phyloP scores from a whole-genome alignment of 2,329 filamentous ascomycete genomes.

The Epichloe scottii region DNA sequence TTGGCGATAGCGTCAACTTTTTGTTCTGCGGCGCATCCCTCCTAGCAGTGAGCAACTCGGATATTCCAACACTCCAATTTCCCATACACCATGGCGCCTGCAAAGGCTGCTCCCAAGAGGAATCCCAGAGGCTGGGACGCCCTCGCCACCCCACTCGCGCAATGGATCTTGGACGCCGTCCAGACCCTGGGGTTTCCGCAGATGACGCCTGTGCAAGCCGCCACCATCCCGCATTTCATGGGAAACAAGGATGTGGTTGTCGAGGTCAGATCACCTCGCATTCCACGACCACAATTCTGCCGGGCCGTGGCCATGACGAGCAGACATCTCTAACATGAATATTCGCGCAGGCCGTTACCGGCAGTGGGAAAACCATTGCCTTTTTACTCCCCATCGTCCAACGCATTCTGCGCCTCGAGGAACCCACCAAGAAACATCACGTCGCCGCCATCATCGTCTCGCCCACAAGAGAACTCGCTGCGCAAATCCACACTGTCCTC shows the following conservation, averaged over 20 bases:
- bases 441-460: constrained; percentile 85
- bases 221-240: constrained; percentile 77
- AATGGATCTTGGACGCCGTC: constrained; percentile 78
- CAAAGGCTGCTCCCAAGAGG: constrained; percentile 26
- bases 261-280: constrained; percentile 37
- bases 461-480: constrained; percentile 79
- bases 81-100: constrained; percentile 18
- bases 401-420: constrained; percentile 65
- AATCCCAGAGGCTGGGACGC: constrained; percentile 34
- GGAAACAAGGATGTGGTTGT: constrained; percentile 88
- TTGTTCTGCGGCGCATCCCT: neutral
- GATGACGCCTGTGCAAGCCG: constrained; percentile 92
- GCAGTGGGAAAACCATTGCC: constrained; percentile 79
- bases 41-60: too few relatives aligned
- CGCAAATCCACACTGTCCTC: constrained; percentile 78
- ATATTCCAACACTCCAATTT: neutral
- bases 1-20: constrained; percentile 7
- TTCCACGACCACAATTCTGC: neutral
- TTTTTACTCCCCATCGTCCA: constrained; percentile 78
- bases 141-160: constrained; percentile 26
- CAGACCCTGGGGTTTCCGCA: constrained; percentile 72
- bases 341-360: constrained; percentile 57
- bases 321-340: neutral
- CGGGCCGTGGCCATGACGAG: neutral
- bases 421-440: constrained; percentile 79